These are phyloP conservation scores for Debaryomyces tyrocola DNA, from an alignment of 805 yeast genomes.

Conservation along the genomic window DNA sequence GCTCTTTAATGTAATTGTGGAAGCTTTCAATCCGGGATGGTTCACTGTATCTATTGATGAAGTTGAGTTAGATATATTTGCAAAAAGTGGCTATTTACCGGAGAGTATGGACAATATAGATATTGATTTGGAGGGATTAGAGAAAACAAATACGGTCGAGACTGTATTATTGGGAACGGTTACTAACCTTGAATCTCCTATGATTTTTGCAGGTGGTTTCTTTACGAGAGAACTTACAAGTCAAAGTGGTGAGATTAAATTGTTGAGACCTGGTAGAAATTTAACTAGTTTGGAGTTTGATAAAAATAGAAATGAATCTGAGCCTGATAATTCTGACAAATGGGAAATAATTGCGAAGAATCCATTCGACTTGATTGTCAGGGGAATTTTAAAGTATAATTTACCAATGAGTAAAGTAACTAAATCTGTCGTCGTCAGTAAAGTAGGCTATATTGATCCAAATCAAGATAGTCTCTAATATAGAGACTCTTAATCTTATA, in stretches of 20 bases:
- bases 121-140: neutral
- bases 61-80: slow-evolving; percentile 83
- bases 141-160: slow-evolving; percentile 33
- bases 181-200: slow-evolving; percentile 63
- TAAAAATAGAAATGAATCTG: slow-evolving; percentile 13
- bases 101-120: neutral
- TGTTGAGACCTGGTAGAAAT: slow-evolving; percentile 68
- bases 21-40: slow-evolving; percentile 87
- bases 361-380: slow-evolving; percentile 81
- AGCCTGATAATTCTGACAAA: slow-evolving; percentile 46
- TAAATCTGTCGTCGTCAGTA: slow-evolving; percentile 62
- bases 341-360: slow-evolving; percentile 76
- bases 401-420: slow-evolving; percentile 58
- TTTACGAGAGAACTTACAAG: slow-evolving; percentile 58
- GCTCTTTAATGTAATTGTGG: slow-evolving; percentile 72
- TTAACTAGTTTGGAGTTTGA: slow-evolving; percentile 23
- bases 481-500: neutral
- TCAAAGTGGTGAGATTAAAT: slow-evolving; percentile 69
- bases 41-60: slow-evolving; percentile 61
- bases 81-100: slow-evolving; percentile 56
- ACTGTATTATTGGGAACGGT: slow-evolving; percentile 79
- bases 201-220: slow-evolving; percentile 75
- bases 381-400: slow-evolving; percentile 79
- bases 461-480: slow-evolving; percentile 2
- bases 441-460: slow-evolving; percentile 59